Evolutionary conservation across 208 protist species (phyloP), one percentile per base, ranked within the genome.

Genomic region (Trichomonas tenax): DNA sequence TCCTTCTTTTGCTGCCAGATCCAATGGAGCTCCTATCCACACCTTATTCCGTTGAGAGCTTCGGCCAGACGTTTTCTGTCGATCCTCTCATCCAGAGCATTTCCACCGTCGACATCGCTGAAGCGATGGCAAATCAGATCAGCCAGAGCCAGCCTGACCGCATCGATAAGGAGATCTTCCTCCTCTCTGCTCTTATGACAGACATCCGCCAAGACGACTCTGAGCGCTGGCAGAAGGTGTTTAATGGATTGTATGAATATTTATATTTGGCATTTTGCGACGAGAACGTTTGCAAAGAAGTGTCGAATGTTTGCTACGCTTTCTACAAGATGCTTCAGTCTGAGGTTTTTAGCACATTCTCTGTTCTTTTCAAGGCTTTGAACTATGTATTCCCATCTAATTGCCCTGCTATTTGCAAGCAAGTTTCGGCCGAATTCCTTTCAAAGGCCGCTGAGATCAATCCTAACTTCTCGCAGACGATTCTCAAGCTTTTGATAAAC

Each of bases 181-280:
- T 93, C 0, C 6, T 93, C 0, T 34, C 23, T 38, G 86, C 45
- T 34, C 46, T 93, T 14, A 93, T 93, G 44, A 51, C 41, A 11
- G 44, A 93, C 6, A 40, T 93, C 8, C 21, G 26, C 11, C 44
- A 48, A 51, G 17, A 34, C 38, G 34, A 48, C 38, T 0, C 44
- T n/a, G 14, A 93, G 3, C 0, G 44, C 44, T 93, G 86, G 86
- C 6, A 6, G 15, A 17, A 93, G 38, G n/a, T 93, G 1, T 93
- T 93, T 21, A 41, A 93, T 9, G 51, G 3, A 26, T n/a, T 93
- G 8, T 10, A 93, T 38, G 86, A 93, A 38, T 93, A 41, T 93
- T 58, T 93, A 15, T 93, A 93, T 93, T 41, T 93, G 23, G 86
- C 86, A 0, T 93, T 93, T 93, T 93, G 86, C 15, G 86, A 93